phyloP scores from a whole-genome alignment of 2,329 filamentous ascomycete species.

The Magnaporthiopsis rhizophila region DNA sequence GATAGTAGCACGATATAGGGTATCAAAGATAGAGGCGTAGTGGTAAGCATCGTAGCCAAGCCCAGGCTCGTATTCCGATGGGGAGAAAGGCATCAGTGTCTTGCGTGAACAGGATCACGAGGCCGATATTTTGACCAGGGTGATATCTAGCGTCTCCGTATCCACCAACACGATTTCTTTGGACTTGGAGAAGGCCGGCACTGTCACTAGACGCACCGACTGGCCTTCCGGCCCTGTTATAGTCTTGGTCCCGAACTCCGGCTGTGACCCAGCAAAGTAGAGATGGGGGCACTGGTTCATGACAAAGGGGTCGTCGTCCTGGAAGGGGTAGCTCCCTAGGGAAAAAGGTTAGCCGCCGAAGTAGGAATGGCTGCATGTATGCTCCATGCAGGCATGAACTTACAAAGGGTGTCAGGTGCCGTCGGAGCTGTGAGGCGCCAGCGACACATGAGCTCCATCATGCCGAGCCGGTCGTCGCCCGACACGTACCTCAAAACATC shows the following conservation, averaged over 20 bases:
- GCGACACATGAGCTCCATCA: slow-evolving; percentile 91
- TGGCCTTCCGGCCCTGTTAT: slow-evolving; percentile 63
- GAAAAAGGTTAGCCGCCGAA: slow-evolving; percentile 6
- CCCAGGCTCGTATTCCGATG: too few species aligned
- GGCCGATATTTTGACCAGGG: slow-evolving; percentile 51
- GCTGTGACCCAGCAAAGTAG: slow-evolving; percentile 83
- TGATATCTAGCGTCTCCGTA: slow-evolving; percentile 73
- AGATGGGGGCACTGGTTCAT: slow-evolving; percentile 80
- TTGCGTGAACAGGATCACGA: neutral
- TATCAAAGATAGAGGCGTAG: neutral
- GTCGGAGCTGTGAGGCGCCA: slow-evolving; percentile 92
- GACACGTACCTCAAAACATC: slow-evolving; percentile 90
- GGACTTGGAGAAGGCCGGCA: slow-evolving; percentile 74
- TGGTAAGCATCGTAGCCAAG: too few species aligned
- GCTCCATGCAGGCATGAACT: slow-evolving; percentile 26
- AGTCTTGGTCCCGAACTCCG: slow-evolving; percentile 63
- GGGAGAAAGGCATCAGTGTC: neutral
- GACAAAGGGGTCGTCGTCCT: slow-evolving; percentile 87
- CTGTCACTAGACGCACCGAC: slow-evolving; percentile 66
- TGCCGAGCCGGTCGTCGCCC: slow-evolving; percentile 65
- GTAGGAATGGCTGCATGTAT: slow-evolving; percentile 4
- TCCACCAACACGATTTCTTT: slow-evolving; percentile 79
- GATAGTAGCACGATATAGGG: neutral
- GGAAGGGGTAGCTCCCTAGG: slow-evolving; percentile 92
- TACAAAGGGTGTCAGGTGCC: slow-evolving; percentile 90